Conservation (phyloP, 352 stramenopile species). For the Globisporangium perplexum region DNA sequence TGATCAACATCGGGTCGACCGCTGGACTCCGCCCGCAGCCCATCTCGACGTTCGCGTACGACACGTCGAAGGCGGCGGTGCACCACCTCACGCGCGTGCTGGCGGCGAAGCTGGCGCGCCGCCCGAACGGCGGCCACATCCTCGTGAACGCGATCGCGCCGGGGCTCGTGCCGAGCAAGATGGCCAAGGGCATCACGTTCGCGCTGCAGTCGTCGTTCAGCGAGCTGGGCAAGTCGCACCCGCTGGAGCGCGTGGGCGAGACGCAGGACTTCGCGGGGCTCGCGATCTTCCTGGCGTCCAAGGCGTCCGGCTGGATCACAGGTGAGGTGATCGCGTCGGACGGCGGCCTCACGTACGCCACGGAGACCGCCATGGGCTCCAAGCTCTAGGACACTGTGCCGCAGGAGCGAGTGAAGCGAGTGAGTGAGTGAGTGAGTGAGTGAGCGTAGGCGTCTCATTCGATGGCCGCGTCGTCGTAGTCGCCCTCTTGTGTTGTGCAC, state of each 20-base stretch:
- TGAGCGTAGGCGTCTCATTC: too few species aligned
- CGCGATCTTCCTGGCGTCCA: slow-evolving; percentile 89
- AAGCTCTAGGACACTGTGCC: slow-evolving; percentile 17
- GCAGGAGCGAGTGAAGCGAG: background rate
- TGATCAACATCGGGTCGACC: slow-evolving; percentile 78
- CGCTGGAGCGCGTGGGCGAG: slow-evolving; percentile 79
- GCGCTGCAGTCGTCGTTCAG: slow-evolving; percentile 40
- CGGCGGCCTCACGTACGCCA: slow-evolving; percentile 64
- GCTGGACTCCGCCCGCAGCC: slow-evolving; percentile 80
- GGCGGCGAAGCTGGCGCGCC: slow-evolving; percentile 84
- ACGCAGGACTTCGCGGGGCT: slow-evolving; percentile 91
- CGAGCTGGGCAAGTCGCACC: slow-evolving; percentile 62
- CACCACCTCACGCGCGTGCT: slow-evolving; percentile 92
- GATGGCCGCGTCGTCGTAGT: background rate
- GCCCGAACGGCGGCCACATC: slow-evolving; percentile 81
- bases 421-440: too few species aligned
- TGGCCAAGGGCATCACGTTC: slow-evolving; percentile 79
- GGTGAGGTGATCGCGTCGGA: slow-evolving; percentile 90
- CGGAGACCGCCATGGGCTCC: slow-evolving; percentile 32
- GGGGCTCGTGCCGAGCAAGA: slow-evolving; percentile 88
- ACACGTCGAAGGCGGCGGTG: slow-evolving; percentile 92
- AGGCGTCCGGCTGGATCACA: slow-evolving; percentile 89
- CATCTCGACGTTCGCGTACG: slow-evolving; percentile 92
- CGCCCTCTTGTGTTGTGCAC: too few species aligned
- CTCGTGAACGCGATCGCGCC: slow-evolving; percentile 95